A percentile compares a stretch with the other conserved stretches of the same genome.
Evolutionary conservation across 331 rosid genomes (phyloP).

Genomic region (Stylosanthes scabra): DNA sequence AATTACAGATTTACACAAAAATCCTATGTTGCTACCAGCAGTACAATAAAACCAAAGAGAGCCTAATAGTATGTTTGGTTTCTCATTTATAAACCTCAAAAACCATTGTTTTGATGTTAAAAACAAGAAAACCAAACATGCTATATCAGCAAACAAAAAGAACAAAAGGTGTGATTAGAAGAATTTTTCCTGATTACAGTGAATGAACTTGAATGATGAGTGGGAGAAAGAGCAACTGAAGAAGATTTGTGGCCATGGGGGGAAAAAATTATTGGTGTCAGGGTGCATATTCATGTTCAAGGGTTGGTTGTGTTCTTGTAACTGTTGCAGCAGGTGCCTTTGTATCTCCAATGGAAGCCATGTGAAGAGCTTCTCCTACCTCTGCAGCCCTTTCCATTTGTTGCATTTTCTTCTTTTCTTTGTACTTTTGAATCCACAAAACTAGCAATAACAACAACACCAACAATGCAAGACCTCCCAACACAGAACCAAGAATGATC

Average conservation of each 20-base stretch:
- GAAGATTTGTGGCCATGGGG: constrained; percentile 44
- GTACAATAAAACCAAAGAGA: constrained; percentile 51
- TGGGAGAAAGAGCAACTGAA: constrained; percentile 38
- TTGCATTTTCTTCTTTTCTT: constrained; percentile 67
- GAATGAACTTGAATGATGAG: constrained; percentile 55
- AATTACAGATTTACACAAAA: constrained; percentile 79
- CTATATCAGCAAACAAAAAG: constrained; percentile 35
- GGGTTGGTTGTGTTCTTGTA: constrained; percentile 89
- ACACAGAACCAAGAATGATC: constrained; percentile 78
- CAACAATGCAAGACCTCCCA: constrained; percentile 75
- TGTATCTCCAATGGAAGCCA: constrained; percentile 79
- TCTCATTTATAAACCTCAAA: too few relatives aligned
- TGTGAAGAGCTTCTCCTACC: constrained; percentile 84
- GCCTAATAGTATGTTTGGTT: constrained; percentile 22
- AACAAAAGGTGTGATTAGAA: constrained; percentile 45
- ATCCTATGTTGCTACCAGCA: constrained; percentile 71
- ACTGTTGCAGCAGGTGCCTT: constrained; percentile 90
- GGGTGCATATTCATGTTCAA: constrained; percentile 91
- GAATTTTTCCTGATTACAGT: constrained; percentile 57
- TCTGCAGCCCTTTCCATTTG: constrained; percentile 94
- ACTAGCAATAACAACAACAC: constrained; percentile 55
- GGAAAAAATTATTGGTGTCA: constrained; percentile 50
- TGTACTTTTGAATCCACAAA: constrained; percentile 63
- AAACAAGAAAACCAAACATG: too few relatives aligned
- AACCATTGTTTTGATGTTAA: too few relatives aligned